Evolutionary conservation across 2,329 filamentous ascomycete species (phyloP), one percentile per base, ranked within the genome.

Genomic region (Cladosporium sp.): DNA sequence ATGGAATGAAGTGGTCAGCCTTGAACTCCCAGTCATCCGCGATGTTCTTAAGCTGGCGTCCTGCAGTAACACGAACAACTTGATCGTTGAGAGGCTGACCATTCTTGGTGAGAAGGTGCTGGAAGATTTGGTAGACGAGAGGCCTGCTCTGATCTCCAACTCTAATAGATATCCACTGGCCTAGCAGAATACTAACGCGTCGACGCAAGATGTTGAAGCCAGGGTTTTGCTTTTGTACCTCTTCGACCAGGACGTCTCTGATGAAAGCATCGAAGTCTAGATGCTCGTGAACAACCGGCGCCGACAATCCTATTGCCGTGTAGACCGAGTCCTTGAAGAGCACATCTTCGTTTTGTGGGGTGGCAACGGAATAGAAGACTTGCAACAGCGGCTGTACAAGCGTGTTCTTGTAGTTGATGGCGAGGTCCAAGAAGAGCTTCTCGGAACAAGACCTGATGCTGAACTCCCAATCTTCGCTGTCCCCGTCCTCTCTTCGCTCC

Each of bases 271-370:
- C 88, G 74, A 97, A 97, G 73, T 97, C 89, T 63, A 97, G 84
- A 11, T 84, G 80, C 49, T 87, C 78, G 60, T 87, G 82, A 15
- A 97, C 78, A 39, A 92, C 86, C 1, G 90, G 82, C 1, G 92
- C 90, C 0, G 94, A 86, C 52, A 97, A 81, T 2, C 93, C 92
- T 76, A 99, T 88, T 11, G 93, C 92, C 5, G 90, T 95, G 70
- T 99, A 99, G 0, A 97, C 86, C 0, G 93, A 93, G 71, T 99
- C 94, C 71, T 97, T 97, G 60, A 89, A 85, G 15, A 94, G 81
- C 12, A 97, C 83, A 63, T 94, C 86, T 42, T 80, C 80, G 61
- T 85, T 85, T 11, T 84, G 76, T 4, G 79, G 78, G n/a, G 74
- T 84, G 60, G 90, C 87, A 57, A 92, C 89, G 7, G 85, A 86